Evolutionary conservation across 805 yeast species (phyloP).

Genomic region (Candida incommunis): DNA sequence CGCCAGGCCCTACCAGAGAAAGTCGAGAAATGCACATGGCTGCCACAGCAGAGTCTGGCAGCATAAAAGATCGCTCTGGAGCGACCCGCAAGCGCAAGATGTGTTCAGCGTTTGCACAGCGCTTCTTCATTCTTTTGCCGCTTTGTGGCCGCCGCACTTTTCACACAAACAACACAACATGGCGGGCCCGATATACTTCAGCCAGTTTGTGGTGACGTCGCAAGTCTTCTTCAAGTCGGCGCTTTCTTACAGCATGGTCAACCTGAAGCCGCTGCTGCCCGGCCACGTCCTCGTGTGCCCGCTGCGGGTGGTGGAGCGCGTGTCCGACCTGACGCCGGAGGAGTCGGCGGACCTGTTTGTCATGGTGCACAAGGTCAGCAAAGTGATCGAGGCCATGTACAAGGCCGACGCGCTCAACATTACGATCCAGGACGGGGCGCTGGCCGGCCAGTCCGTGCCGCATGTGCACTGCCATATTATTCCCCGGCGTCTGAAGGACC

Average conservation of each 20-base stretch:
- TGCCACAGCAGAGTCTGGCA: too few species aligned
- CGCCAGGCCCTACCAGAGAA: too few species aligned
- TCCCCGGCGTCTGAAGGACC: slow-evolving; percentile 51
- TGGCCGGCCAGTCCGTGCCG: slow-evolving; percentile 93
- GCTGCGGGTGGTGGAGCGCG: slow-evolving; percentile 45
- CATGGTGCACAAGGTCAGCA: slow-evolving; percentile 57
- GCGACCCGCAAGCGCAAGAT: too few species aligned
- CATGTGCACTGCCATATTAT: slow-evolving; percentile 90
- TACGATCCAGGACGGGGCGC: slow-evolving; percentile 93
- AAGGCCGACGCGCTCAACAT: slow-evolving; percentile 76
- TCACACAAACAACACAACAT: not conserved
- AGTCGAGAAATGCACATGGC: too few species aligned
- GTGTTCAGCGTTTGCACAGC: too few species aligned
- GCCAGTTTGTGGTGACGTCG: slow-evolving; percentile 13
- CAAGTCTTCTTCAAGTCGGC: slow-evolving; percentile 38
- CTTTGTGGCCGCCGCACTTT: too few species aligned
- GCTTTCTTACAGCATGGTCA: slow-evolving; percentile 73
- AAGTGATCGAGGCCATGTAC: slow-evolving; percentile 50
- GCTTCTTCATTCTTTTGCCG: too few species aligned
- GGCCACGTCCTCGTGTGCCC: slow-evolving; percentile 93
- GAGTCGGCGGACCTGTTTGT: slow-evolving; percentile 65
- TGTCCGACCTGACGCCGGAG: slow-evolving; percentile 55
- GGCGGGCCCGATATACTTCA: not conserved
- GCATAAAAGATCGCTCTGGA: too few species aligned
- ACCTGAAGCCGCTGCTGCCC: slow-evolving; percentile 80